Evolutionary conservation across 345 rosid genomes (phyloP).

Genomic region (Turritis glabra): DNA sequence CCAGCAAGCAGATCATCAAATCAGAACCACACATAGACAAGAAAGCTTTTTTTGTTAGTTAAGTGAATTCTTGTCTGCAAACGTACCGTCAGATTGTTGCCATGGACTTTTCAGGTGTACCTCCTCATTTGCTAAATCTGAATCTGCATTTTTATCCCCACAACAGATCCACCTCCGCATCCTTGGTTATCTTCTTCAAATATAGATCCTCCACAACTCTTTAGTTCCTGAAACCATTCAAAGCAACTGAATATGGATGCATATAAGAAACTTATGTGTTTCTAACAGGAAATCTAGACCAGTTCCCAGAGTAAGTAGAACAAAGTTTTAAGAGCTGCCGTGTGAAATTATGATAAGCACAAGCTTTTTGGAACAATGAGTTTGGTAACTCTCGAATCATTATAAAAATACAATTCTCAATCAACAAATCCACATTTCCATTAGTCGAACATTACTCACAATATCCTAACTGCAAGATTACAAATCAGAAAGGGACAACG

Average conservation of each 20-base stretch:
- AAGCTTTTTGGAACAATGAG: not conserved
- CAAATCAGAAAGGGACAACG: conserved; percentile 20
- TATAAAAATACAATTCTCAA: not conserved
- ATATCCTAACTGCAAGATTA: not conserved
- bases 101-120: conserved; percentile 55
- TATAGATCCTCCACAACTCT: conserved; percentile 42
- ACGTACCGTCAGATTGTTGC: conserved; percentile 60
- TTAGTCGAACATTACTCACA: not conserved
- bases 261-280: conserved; percentile 15
- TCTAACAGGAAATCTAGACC: not conserved
- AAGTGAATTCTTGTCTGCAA: conserved; percentile 1
- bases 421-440: conserved; percentile 20
- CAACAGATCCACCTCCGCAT: conserved; percentile 92
- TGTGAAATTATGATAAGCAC: not conserved
- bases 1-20: not conserved
- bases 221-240: conserved; percentile 48
- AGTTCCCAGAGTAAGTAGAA: not conserved
- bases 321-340: not conserved
- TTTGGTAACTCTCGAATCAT: not conserved
- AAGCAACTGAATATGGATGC: conserved; percentile 23
- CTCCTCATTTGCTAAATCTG: conserved; percentile 54
- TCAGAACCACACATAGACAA: not conserved
- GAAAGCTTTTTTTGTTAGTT: not conserved
- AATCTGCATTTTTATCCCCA: conserved; percentile 61
- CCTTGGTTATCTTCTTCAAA: conserved; percentile 50